phyloP scores from a whole-genome alignment of 257 asterid species.

The Scutellaria baicalensis region DNA sequence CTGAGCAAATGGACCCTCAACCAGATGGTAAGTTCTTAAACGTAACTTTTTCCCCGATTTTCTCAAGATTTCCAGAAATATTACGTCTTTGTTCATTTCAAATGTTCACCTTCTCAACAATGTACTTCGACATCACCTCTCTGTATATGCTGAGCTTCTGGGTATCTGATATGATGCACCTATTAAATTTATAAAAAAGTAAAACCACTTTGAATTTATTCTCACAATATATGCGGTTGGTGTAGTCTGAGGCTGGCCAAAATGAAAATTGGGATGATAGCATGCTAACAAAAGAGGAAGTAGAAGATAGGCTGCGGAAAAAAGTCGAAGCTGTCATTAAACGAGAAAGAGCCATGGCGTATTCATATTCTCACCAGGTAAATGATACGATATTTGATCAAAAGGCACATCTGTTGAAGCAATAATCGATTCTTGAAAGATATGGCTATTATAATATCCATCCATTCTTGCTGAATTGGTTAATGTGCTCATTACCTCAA shows the following conservation, averaged over 20 bases:
- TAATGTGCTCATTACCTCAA: background rate
- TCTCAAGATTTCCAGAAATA: background rate
- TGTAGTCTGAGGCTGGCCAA: slow-evolving; percentile 57
- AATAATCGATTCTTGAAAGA: no score
- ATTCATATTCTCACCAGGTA: slow-evolving; percentile 90
- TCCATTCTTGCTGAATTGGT: no score
- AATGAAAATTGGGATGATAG: slow-evolving; percentile 85
- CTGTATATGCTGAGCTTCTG: no score
- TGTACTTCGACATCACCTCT: background rate
- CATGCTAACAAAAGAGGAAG: slow-evolving; percentile 71
- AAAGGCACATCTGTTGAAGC: background rate
- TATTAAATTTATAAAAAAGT: no score
- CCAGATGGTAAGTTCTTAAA: slow-evolving; percentile 36
- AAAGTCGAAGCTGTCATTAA: slow-evolving; percentile 85
- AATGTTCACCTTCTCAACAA: background rate
- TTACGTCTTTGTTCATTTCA: background rate
- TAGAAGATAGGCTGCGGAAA: slow-evolving; percentile 51
- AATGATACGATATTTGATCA: background rate
- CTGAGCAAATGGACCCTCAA: slow-evolving; percentile 67
- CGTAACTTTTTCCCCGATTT: background rate
- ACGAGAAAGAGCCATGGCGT: slow-evolving; percentile 92
- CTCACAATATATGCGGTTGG: background rate
- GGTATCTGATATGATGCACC: background rate
- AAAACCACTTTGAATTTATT: background rate
- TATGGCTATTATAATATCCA: no score